Evolutionary conservation across 208 protist species (phyloP), one percentile per base, ranked within the genome.

Genomic region (Naegleria fowleri): DNA sequence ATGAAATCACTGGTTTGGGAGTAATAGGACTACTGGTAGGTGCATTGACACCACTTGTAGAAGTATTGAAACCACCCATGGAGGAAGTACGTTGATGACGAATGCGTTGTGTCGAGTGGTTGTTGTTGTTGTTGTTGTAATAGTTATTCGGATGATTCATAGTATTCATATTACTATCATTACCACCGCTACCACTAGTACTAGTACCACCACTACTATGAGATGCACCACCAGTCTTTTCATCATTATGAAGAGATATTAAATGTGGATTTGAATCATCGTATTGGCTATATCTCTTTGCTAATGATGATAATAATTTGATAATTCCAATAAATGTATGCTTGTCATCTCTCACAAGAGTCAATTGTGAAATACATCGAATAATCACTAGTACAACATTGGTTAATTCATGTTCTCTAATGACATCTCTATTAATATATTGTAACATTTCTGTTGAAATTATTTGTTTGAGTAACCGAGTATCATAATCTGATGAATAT

Each of bases 321-420:
- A 58, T 29, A 33, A 38, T 58, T 38, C 85, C 85, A 25, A 58
- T 39, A 33, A 88, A 88, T 7, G 22, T 58, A 33, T 48, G 25
- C 58, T 88, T 88, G n/a, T 88, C 85, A 38, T 88, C 33, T 15
- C 29, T 87, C 5, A 88, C 16, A 29, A 58, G 43, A 58, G 25
- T 88, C 6, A 88, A 58, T 88, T 58, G n/a, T 39, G 9, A 29
- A 33, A 88, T 58, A 38, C 41, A 58, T 38, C 41, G 2, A 22
- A 5, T 36, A n/a, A 88, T 58, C 6, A 88, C n/a, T 6, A 58
- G 0, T n/a, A 41, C 36, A 0, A 87, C 40, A 87, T 87, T 87
- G 19, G 15, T 36, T 39, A 87, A 87, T 87, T 87, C 83, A 38
- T 87, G 83, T 51, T 87, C 83, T n/a, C 83, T 1, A 25, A 88